phyloP scores from a whole-genome alignment of 371 early-diverging fungal genomes.

The Mucor racemosus region DNA sequence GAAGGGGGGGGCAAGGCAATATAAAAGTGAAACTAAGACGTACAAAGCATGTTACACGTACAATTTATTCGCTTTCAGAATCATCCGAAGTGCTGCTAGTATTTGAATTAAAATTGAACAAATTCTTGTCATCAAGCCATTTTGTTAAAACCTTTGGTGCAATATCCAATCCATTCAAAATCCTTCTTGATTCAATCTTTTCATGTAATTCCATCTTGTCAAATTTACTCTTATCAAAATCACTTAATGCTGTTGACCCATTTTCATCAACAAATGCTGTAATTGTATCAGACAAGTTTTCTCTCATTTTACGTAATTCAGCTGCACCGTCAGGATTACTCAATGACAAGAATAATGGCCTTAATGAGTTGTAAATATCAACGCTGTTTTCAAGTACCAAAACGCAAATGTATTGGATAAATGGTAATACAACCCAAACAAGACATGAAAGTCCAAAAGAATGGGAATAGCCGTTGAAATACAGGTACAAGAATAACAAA shows the following conservation, averaged over 20 bases:
- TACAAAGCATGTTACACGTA: background rate
- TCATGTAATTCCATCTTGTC: conserved; percentile 30
- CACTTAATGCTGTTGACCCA: conserved; percentile 38
- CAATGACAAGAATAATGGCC: conserved; percentile 30
- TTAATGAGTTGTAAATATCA: conserved; percentile 57
- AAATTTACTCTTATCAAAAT: conserved; percentile 43
- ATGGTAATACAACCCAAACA: conserved; percentile 50
- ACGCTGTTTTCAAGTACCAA: conserved; percentile 63
- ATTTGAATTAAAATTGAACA: conserved; percentile 24
- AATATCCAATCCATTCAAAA: conserved; percentile 4
- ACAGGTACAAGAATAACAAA: conserved; percentile 33
- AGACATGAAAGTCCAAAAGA: conserved; percentile 22
- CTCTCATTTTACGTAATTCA: conserved; percentile 29
- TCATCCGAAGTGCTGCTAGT: conserved; percentile 3
- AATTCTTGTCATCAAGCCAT: conserved; percentile 28
- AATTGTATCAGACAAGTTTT: conserved; percentile 31
- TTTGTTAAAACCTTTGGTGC: conserved; percentile 1
- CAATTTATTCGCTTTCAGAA: conserved; percentile 15
- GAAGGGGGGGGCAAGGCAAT: conserved; percentile 4
- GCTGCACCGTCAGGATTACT: conserved; percentile 28
- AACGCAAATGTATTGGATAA: conserved; percentile 58
- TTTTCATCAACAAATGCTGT: conserved; percentile 49
- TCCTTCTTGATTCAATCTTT: conserved; percentile 12
- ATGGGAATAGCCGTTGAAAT: conserved; percentile 14
- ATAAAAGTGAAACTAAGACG: conserved; percentile 6